Percentiles rank a stretch among this genome's conserved stretches.
phyloP scores from a whole-genome alignment of 768 basidiomycete species.

The Daedaleopsis nitida region DNA sequence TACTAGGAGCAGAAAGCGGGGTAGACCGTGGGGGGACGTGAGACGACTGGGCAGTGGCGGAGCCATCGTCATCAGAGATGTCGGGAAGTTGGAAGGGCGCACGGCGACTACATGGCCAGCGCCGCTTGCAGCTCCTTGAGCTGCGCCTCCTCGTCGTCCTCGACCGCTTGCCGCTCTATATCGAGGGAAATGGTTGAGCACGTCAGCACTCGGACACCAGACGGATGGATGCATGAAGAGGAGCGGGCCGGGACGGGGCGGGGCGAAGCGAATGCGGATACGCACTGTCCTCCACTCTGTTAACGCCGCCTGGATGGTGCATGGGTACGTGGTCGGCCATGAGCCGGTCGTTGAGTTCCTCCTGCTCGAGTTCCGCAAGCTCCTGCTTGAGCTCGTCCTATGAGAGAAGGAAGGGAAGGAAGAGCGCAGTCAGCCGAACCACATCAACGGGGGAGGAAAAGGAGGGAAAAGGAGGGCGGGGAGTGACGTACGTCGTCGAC shows the following conservation, averaged over 20 bases:
- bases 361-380: slow-evolving; percentile 86
- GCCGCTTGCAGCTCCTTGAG: slow-evolving; percentile 87
- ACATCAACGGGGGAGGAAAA: background rate
- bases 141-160: slow-evolving; percentile 92
- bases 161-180: slow-evolving; percentile 49
- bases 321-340: slow-evolving; percentile 88
- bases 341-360: slow-evolving; percentile 82
- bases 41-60: background rate
- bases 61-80: background rate
- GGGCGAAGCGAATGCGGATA: slow-evolving; percentile 15
- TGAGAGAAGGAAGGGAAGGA: slow-evolving; percentile 1
- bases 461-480: no score
- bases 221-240: background rate
- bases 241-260: background rate
- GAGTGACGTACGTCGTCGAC: slow-evolving; percentile 67
- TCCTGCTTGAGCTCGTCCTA: slow-evolving; percentile 82
- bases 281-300: slow-evolving; percentile 52
- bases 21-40: background rate
- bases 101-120: slow-evolving; percentile 65
- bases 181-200: slow-evolving; percentile 3
- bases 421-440: background rate
- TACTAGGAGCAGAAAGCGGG: background rate
- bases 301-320: slow-evolving; percentile 72
- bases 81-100: background rate
- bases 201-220: background rate